These are phyloP conservation scores for Volvariella surrecta DNA, from an alignment of 1,284 basidiomycete genomes.

Conservation along the genomic window DNA sequence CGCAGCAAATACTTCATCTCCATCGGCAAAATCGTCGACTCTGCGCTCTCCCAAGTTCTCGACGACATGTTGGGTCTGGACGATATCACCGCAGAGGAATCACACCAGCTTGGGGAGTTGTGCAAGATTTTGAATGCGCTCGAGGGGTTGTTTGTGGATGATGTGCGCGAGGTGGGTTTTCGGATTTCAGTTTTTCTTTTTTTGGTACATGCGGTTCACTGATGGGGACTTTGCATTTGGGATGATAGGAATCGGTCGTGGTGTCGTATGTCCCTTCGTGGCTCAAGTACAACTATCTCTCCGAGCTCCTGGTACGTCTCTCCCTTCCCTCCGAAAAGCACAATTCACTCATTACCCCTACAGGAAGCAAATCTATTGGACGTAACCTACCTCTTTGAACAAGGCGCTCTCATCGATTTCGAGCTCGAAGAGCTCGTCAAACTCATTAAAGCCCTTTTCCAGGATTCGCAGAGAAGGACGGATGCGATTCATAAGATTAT, in stretches of 20 bases:
- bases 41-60: conserved; percentile 62
- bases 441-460: conserved; percentile 83
- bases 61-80: conserved; percentile 70
- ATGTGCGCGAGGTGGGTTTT: conserved; percentile 41
- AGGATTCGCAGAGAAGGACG: conserved; percentile 78
- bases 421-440: conserved; percentile 75
- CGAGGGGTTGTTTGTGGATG: conserved; percentile 74
- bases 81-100: conserved; percentile 91
- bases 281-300: conserved; percentile 91
- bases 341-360: conserved; percentile 8
- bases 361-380: conserved; percentile 92
- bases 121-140: conserved; percentile 74
- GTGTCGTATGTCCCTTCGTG: conserved; percentile 81
- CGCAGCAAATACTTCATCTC: conserved; percentile 61
- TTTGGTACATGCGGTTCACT: not conserved
- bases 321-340: conserved; percentile 1
- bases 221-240: conserved; percentile 1
- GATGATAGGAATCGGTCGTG: conserved; percentile 54
- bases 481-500: conserved; percentile 71
- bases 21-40: conserved; percentile 71
- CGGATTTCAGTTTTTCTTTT: not conserved
- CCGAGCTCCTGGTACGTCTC: conserved; percentile 73
- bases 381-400: conserved; percentile 88
- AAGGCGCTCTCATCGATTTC: conserved; percentile 89
- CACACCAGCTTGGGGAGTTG: conserved; percentile 74